These are phyloP conservation scores for Vigna unguiculata DNA, from an alignment of 306 rosid genomes.

Conservation along the genomic window DNA sequence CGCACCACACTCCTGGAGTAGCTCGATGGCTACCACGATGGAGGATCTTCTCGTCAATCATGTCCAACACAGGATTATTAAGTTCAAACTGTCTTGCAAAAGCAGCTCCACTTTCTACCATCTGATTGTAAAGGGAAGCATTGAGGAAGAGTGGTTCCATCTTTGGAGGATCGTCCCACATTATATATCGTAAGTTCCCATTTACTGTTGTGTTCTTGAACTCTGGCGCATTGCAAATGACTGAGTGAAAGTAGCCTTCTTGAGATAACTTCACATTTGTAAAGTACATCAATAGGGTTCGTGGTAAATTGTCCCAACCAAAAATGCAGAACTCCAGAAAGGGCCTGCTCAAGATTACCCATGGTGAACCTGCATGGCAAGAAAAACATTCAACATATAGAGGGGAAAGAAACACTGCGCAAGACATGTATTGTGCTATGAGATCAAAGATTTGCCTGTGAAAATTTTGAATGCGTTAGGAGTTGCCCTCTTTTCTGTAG, in stretches of 20 bases:
- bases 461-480: constrained; percentile 89
- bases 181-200: constrained; percentile 80
- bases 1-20: constrained; percentile 85
- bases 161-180: constrained; percentile 90
- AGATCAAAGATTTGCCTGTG: constrained; percentile 69
- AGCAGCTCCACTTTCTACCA: constrained; percentile 86
- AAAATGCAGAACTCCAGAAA: constrained; percentile 85
- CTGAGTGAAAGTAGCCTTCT: constrained; percentile 96
- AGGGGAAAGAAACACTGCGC: neutral
- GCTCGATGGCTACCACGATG: constrained; percentile 60
- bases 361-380: constrained; percentile 86
- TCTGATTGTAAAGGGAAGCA: constrained; percentile 65
- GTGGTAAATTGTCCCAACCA: constrained; percentile 97
- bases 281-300: constrained; percentile 86
- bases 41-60: constrained; percentile 77
- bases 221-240: constrained; percentile 84
- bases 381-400: constrained; percentile 37
- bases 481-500: constrained; percentile 80
- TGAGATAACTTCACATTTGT: constrained; percentile 82
- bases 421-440: constrained; percentile 15
- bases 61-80: constrained; percentile 74
- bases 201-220: constrained; percentile 87
- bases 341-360: constrained; percentile 85
- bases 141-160: constrained; percentile 92
- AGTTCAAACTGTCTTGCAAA: constrained; percentile 77